phyloP scores from a whole-genome alignment of 2,329 filamentous ascomycete genomes.

The Cryphonectria parasitica region DNA sequence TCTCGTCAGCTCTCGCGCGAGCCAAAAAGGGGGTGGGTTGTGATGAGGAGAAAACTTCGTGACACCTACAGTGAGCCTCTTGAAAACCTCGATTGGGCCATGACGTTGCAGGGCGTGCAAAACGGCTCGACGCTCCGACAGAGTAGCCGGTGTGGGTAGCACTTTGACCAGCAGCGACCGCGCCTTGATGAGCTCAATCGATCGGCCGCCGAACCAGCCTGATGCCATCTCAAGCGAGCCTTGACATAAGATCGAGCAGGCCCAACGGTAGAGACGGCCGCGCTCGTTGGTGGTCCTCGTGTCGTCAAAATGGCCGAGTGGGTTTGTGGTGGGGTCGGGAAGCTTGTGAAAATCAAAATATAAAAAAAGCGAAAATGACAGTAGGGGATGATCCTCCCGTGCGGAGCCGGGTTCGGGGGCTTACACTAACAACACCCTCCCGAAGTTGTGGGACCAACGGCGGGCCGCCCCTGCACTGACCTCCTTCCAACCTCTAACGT shows the following conservation, averaged over 20 bases:
- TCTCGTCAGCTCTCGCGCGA: not conserved
- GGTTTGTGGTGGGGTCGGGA: not conserved
- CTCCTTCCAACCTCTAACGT: not conserved
- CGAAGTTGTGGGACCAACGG: not conserved
- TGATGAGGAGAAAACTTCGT: not conserved
- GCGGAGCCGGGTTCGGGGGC: too few species aligned
- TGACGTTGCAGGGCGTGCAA: conserved; percentile 55
- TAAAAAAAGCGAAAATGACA: not conserved
- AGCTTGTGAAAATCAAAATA: not conserved
- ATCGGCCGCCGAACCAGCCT: conserved; percentile 21
- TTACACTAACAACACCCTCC: not conserved
- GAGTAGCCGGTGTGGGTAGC: conserved; percentile 53
- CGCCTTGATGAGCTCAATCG: conserved; percentile 28
- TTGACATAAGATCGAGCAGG: conserved; percentile 3
- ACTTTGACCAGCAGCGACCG: conserved; percentile 53
- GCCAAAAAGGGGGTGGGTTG: not conserved
- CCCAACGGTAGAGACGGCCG: not conserved
- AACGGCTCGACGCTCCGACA: conserved; percentile 60
- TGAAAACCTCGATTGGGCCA: conserved; percentile 57
- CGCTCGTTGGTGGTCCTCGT: not conserved
- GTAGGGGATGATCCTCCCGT: not conserved
- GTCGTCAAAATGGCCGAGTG: not conserved
- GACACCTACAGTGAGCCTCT: conserved; percentile 46
- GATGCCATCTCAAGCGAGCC: conserved; percentile 17
- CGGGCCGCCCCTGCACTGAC: not conserved